Evolutionary conservation across 1,284 basidiomycete species (phyloP).

Genomic region (Vanrija humicola): DNA sequence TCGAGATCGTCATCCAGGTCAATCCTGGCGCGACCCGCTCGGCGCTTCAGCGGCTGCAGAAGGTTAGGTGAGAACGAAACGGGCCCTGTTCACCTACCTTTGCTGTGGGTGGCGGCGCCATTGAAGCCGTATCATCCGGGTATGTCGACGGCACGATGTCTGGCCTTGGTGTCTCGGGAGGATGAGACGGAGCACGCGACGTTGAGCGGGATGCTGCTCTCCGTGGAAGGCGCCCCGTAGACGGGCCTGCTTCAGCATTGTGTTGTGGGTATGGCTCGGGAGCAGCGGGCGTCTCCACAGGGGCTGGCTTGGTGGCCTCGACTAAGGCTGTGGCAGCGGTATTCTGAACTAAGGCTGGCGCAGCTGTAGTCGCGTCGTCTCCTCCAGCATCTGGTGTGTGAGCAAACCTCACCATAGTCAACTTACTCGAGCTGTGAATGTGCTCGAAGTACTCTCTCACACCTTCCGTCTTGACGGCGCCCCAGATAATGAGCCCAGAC

Average conservation of each 20-base stretch:
- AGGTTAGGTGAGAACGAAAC: not conserved
- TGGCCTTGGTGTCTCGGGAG: not conserved
- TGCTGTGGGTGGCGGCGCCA: not conserved
- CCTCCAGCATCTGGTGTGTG: not conserved
- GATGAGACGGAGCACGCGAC: slow-evolving; percentile 4
- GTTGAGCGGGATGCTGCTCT: not conserved
- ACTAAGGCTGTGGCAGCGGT: no score
- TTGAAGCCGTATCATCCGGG: slow-evolving; percentile 22
- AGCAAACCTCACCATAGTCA: no score
- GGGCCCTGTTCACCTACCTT: slow-evolving; percentile 3
- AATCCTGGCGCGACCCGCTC: slow-evolving; percentile 21
- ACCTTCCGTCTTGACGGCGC: slow-evolving; percentile 20
- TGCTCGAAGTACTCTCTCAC: slow-evolving; percentile 22
- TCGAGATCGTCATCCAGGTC: slow-evolving; percentile 19
- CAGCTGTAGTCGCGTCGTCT: not conserved
- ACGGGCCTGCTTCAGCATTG: not conserved
- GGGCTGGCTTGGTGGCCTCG: not conserved
- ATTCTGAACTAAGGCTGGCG: no score
- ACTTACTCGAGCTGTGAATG: not conserved
- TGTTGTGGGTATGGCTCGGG: not conserved
- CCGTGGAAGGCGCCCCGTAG: not conserved
- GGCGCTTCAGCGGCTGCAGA: slow-evolving; percentile 23
- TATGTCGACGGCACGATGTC: slow-evolving; percentile 35
- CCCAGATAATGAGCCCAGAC: slow-evolving; percentile 32
- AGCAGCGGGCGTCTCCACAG: not conserved